Conservation (phyloP, 805 yeast species). For the Geotrichum ghanense region DNA sequence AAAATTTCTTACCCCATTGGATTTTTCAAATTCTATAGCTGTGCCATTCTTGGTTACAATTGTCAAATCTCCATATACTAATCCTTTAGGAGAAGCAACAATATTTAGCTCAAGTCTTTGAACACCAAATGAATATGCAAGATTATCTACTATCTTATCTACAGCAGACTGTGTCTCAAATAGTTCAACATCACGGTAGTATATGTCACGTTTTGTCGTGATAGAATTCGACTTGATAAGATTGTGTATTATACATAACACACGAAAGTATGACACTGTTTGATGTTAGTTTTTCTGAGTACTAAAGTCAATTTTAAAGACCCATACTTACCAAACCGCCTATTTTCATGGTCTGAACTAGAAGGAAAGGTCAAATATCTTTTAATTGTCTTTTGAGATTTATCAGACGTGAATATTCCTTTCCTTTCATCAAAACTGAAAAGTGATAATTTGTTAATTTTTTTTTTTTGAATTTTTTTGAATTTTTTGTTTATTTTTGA, state of each 20-base stretch:
- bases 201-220: slow-evolving; percentile 43
- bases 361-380: background rate
- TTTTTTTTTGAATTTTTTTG: no score
- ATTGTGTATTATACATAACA: slow-evolving; percentile 10
- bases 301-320: background rate
- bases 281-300: background rate
- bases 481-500: no score
- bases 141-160: slow-evolving; percentile 28
- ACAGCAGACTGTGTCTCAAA: slow-evolving; percentile 36
- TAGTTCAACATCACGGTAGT: slow-evolving; percentile 43
- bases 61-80: slow-evolving; percentile 32
- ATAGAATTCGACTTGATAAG: slow-evolving; percentile 11
- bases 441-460: no score
- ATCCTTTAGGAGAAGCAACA: slow-evolving; percentile 46
- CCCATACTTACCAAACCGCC: background rate
- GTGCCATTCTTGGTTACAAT: slow-evolving; percentile 9
- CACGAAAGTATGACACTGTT: slow-evolving; percentile 9
- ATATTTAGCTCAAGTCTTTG: slow-evolving; percentile 32
- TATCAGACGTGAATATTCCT: slow-evolving; percentile 3
- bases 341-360: background rate
- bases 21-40: background rate
- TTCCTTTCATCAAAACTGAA: background rate
- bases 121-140: slow-evolving; percentile 31
- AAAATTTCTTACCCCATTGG: slow-evolving; percentile 7
- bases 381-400: background rate